A percentile compares a stretch with the other conserved stretches of the same genome.
phyloP scores from a whole-genome alignment of 495 filamentous ascomycete genomes.

The Corynascus novoguineensis region DNA sequence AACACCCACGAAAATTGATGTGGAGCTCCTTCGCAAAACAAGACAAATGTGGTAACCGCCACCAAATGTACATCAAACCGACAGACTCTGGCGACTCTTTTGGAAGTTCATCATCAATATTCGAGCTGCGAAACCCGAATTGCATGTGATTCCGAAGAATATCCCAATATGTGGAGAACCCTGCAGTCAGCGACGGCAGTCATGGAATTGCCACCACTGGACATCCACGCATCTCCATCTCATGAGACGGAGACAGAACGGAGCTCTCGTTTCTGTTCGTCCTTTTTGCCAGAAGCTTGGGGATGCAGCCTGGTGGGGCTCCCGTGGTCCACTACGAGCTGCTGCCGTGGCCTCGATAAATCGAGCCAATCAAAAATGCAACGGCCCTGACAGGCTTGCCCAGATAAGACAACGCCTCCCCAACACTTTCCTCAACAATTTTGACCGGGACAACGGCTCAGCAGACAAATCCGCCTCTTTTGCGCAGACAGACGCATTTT shows the following conservation, averaged over 20 bases:
- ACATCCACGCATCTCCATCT: no score
- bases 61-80: no score
- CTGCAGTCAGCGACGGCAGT: background rate
- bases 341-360: background rate
- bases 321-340: background rate
- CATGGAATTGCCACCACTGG: background rate
- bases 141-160: constrained; percentile 3
- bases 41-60: no score
- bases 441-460: constrained; percentile 21
- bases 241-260: background rate
- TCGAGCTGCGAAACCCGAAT: no score
- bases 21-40: no score
- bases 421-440: constrained; percentile 38
- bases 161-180: background rate
- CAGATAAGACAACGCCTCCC: constrained; percentile 17
- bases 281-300: constrained; percentile 1
- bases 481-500: constrained; percentile 15
- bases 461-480: constrained; percentile 3
- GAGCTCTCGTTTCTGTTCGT: background rate
- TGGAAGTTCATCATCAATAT: no score
- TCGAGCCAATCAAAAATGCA: constrained; percentile 9
- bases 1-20: no score
- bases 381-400: constrained; percentile 1
- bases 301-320: background rate
- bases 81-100: no score